Base-by-base conservation (phyloP, 495 filamentous ascomycete species). In the Saxophila tyrrhenica region DNA sequence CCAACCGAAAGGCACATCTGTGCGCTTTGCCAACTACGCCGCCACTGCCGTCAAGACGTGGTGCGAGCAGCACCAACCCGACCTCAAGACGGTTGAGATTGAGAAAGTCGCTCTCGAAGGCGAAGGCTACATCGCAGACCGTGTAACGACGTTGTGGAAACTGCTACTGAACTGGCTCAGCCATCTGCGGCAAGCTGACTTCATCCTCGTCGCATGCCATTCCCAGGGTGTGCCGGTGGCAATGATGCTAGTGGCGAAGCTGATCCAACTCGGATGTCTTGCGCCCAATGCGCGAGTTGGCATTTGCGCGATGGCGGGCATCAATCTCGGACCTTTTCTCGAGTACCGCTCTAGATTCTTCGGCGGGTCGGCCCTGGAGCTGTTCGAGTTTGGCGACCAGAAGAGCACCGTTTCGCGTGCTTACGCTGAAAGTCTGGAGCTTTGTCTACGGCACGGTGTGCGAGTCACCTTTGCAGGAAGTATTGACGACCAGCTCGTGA, bases 401-500 rank as follows among this genome's bases (percentile, higher is more conserved):
- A 78, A 86, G 45, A 94, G 86, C 62, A 74, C 77, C 54, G 86
- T 95, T 15, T 91, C 87, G 13, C 83, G 85, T 63, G 78, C 85
- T 62, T 94, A 95, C 55, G 81, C 85, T 58, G 73, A 82, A 42
- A 81, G 87, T 0, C 69, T 96, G 11, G 80, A 84, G 60, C 75
- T 76, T 8, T 81, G 80, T 24, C 73, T 98, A 17, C 73, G 74
- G 39, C 85, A 86, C 66, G 88, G 90, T 19, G 85, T 87, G 15
- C 82, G 87, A 39, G 78, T 96, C 48, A 82, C 87, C 1, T 90
- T 86, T 67, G 73, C 92, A 58, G 91, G 91, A 32, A 94, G 89
- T 65, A 92, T 97, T 50, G 92, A 98, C 65, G 92, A 98, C 69
- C 92, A 98, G 68, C 74, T 98, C 13, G 90, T 98, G 25, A 91